Base-by-base conservation (phyloP, 352 stramenopile species). In the Phytopythium vexans region DNA sequence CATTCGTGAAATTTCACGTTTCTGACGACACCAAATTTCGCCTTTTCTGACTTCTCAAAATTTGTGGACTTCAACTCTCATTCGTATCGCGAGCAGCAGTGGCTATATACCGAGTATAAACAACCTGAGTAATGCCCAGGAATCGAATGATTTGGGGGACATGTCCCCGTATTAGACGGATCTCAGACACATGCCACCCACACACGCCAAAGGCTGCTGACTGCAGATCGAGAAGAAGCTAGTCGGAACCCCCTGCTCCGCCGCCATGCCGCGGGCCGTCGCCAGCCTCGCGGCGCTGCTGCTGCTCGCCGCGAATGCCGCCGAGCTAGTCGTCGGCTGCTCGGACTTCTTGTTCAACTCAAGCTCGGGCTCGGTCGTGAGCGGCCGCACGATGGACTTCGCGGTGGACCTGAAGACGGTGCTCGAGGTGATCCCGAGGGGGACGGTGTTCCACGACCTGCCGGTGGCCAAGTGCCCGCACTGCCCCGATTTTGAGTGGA, bases 281-380 rank as follows among this genome's bases (percentile, higher is more conserved):
- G 38, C 21, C 21, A 27, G 21, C 21, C 21, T 27, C 21, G 8
- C 9, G 41, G 9, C 48, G 9, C 38, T 54, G n/a, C 39, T 54
- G 32, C 45, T 53, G n/a, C 15, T 49, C 10, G 27, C 45, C 11
- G 8, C 6, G 27, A 12, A 6, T 27, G 16, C 14, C 21, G 9
- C 21, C 8, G 31, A 16, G 6, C 6, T 12, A 8, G 11, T 31
- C 0, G 10, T 41, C 6, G 52, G 46, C 0, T 90, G 80, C 63
- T 87, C 68, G 3, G 80, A 90, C 58, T 87, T 90, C 52, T 43
- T 77, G 8, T 58, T 87, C 14, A 83, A 86, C 43, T 27, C 21
- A 27, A 32, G 56, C 33, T 58, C 55, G 8, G 50, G 21, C 34
- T 56, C 55, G 1, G 70, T 84, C 50, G 39, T 86, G 35, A 82